Percentiles rank a stretch among this genome's conserved stretches.
phyloP scores from a whole-genome alignment of 768 basidiomycete genomes.

The Ramaria sp. region DNA sequence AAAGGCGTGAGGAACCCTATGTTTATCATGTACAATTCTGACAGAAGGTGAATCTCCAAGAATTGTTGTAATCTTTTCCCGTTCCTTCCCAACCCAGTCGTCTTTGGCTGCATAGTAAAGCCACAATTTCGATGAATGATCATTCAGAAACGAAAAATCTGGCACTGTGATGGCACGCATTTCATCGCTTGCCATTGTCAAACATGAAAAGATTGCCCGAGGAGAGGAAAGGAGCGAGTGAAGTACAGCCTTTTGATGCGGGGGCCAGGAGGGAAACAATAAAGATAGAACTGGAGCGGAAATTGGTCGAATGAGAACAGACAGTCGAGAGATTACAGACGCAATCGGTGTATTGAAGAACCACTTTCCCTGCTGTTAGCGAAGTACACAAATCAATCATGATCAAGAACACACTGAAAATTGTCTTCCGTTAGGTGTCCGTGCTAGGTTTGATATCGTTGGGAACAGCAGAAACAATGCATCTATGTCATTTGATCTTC shows the following conservation, averaged over 20 bases:
- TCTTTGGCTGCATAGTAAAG: slow-evolving; percentile 55
- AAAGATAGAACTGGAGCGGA: slow-evolving; percentile 28
- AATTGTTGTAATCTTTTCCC: slow-evolving; percentile 29
- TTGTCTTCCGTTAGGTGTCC: slow-evolving; percentile 51
- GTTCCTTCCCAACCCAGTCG: slow-evolving; percentile 59
- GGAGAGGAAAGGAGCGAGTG: slow-evolving; percentile 42
- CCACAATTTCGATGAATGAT: slow-evolving; percentile 29
- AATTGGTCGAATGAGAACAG: slow-evolving; percentile 31
- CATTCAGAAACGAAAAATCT: slow-evolving; percentile 33
- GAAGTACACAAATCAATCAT: not conserved
- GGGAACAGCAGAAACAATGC: slow-evolving; percentile 60
- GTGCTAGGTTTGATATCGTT: slow-evolving; percentile 49
- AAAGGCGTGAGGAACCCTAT: slow-evolving; percentile 58
- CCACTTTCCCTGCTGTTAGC: slow-evolving; percentile 23
- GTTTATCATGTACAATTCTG: slow-evolving; percentile 33
- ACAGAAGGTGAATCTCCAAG: slow-evolving; percentile 24
- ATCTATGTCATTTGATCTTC: slow-evolving; percentile 25
- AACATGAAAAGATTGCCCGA: slow-evolving; percentile 36
- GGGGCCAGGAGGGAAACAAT: slow-evolving; percentile 43
- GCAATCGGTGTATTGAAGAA: slow-evolving; percentile 38
- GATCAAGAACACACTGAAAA: slow-evolving; percentile 38
- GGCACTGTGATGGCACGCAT: slow-evolving; percentile 49
- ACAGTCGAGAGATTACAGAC: slow-evolving; percentile 32
- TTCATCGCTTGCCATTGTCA: slow-evolving; percentile 59
- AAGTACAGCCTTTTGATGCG: slow-evolving; percentile 34